These are phyloP conservation scores for Hyaloscypha hepaticicola DNA, from an alignment of 495 filamentous ascomycete genomes.

Conservation along the genomic window DNA sequence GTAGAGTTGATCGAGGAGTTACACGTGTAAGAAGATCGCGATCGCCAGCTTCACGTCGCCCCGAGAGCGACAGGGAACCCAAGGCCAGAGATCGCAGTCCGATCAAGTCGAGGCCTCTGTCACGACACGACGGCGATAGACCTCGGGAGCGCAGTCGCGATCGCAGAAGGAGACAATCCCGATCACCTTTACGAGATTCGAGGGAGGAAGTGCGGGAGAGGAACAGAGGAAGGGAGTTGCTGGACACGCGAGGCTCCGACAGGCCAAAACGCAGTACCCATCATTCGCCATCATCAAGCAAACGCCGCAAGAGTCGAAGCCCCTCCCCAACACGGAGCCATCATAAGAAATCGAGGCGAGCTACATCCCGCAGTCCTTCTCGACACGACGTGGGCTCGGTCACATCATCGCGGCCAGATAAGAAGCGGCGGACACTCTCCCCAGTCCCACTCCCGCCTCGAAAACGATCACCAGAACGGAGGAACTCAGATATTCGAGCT, in stretches of 20 bases:
- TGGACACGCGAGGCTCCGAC: conserved; percentile 35
- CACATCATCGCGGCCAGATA: conserved; percentile 28
- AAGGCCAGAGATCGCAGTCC: conserved; percentile 30
- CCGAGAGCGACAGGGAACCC: conserved; percentile 30
- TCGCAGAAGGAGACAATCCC: conserved; percentile 33
- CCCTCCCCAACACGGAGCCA: conserved; percentile 33
- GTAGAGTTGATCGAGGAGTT: conserved; percentile 36
- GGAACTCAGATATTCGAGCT: conserved; percentile 30
- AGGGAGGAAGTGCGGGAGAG: conserved; percentile 38
- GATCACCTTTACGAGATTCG: conserved; percentile 34
- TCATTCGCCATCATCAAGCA: conserved; percentile 37
- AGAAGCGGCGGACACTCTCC: conserved; percentile 26
- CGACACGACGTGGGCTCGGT: conserved; percentile 32
- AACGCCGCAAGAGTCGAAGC: conserved; percentile 42
- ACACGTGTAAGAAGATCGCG: conserved; percentile 30
- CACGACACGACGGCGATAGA: conserved; percentile 21
- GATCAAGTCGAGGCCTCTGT: conserved; percentile 22
- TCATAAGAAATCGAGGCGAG: conserved; percentile 40
- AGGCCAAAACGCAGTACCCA: conserved; percentile 36
- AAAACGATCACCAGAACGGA: conserved; percentile 36
- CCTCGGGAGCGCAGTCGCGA: conserved; percentile 38
- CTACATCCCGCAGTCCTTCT: conserved; percentile 34
- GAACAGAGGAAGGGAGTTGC: conserved; percentile 35
- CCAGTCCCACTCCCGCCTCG: conserved; percentile 34
- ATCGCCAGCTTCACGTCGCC: conserved; percentile 32